Percentiles rank a stretch among this genome's conserved stretches.
Conservation (phyloP, 2,329 filamentous ascomycete genomes). For the Diaporthe humulicola region DNA sequence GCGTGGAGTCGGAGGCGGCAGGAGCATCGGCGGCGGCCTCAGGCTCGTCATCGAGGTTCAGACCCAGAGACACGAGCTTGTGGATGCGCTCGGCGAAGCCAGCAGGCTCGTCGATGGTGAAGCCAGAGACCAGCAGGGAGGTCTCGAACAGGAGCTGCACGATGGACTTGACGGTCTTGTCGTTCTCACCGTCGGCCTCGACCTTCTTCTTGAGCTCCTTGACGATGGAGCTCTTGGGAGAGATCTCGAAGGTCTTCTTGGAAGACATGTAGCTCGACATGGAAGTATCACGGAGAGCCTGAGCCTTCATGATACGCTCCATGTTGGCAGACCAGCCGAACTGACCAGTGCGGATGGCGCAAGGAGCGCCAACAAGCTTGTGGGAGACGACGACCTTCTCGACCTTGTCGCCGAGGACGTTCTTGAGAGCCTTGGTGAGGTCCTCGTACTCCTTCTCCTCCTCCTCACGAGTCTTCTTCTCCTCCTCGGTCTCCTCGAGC, state of each 20-base stretch:
- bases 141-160: conserved; percentile 99
- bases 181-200: conserved; percentile 95
- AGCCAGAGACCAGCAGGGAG: conserved; percentile 96
- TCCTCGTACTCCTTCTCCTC: conserved; percentile 99
- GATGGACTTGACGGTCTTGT: conserved; percentile 99
- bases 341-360: conserved; percentile 98
- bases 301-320: conserved; percentile 99
- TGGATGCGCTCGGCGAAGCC: conserved; percentile 99
- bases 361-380: conserved; percentile 95
- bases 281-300: conserved; percentile 99
- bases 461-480: conserved; percentile 95
- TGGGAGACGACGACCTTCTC: conserved; percentile 99
- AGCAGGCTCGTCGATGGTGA: conserved; percentile 99
- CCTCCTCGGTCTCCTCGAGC: conserved; percentile 99
- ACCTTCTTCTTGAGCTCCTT: conserved; percentile 99
- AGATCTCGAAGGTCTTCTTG: conserved; percentile 99
- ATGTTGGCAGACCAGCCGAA: conserved; percentile 99
- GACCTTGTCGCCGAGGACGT: conserved; percentile 98
- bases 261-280: conserved; percentile 99
- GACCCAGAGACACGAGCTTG: conserved; percentile 97
- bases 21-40: conserved; percentile 77
- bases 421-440: conserved; percentile 98
- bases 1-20: conserved; percentile 68
- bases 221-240: conserved; percentile 97
- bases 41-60: conserved; percentile 97